Conservation (phyloP, 371 early-diverging fungal species). For the Umbelopsis sp. region DNA sequence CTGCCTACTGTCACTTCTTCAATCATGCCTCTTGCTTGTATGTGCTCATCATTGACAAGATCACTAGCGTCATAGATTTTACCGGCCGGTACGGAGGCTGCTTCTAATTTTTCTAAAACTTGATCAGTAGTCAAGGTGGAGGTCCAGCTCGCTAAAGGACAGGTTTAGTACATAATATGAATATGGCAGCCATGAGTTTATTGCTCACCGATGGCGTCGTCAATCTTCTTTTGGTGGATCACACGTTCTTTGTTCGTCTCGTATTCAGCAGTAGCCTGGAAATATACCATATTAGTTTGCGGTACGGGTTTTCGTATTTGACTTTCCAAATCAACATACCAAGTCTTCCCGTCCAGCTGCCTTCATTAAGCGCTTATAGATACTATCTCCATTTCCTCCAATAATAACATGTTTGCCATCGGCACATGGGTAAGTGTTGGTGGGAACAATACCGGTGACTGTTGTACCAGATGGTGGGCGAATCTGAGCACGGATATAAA, state of each 20-base stretch:
- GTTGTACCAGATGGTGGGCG: slow-evolving; percentile 61
- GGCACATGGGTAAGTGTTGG: slow-evolving; percentile 58
- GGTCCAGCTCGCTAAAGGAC: slow-evolving; percentile 45
- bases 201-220: slow-evolving; percentile 49
- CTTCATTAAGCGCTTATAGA: slow-evolving; percentile 58
- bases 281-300: neutral
- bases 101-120: slow-evolving; percentile 42
- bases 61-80: slow-evolving; percentile 59
- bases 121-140: slow-evolving; percentile 41
- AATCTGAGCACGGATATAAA: slow-evolving; percentile 28
- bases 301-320: neutral
- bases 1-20: slow-evolving; percentile 47
- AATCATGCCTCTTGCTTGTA: slow-evolving; percentile 55
- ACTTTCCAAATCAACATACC: slow-evolving; percentile 26
- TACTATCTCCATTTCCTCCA: slow-evolving; percentile 63
- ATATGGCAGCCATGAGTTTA: neutral
- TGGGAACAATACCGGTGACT: slow-evolving; percentile 62
- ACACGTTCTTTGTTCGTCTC: slow-evolving; percentile 54
- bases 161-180: neutral
- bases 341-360: slow-evolving; percentile 54
- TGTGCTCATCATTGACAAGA: slow-evolving; percentile 56
- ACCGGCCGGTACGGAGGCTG: slow-evolving; percentile 57
- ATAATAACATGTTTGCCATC: slow-evolving; percentile 59
- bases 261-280: slow-evolving; percentile 46
- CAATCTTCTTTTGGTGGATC: slow-evolving; percentile 44